Percentiles rank a stretch among this genome's conserved stretches.
phyloP scores from a whole-genome alignment of 116 monocot genomes.

The Posidonia oceanica region DNA sequence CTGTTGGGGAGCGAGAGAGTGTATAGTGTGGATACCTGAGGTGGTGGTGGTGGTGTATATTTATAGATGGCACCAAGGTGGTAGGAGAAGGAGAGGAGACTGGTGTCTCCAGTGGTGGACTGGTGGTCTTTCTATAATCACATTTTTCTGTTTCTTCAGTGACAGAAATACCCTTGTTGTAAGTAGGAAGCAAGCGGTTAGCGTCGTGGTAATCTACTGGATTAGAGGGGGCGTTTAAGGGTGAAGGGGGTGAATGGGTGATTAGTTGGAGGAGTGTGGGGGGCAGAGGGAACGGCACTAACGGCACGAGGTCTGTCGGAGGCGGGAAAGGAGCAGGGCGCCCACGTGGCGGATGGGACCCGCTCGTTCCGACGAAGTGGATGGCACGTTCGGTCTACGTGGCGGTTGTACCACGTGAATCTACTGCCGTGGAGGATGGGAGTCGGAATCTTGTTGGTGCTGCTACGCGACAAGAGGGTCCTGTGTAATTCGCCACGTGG shows the following conservation, averaged over 20 bases:
- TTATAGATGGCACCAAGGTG: not conserved
- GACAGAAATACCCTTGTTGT: not conserved
- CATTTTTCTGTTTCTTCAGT: not conserved
- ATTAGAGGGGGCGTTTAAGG: not conserved
- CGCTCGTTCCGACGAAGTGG: not conserved
- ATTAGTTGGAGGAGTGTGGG: not conserved
- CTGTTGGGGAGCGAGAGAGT: not conserved
- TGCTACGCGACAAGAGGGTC: no score
- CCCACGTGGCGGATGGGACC: not conserved
- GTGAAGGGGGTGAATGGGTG: no score
- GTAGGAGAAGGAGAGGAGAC: not conserved
- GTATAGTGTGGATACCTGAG: not conserved
- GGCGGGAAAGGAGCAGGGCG: constrained; percentile 1
- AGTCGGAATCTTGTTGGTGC: no score
- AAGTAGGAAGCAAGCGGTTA: not conserved
- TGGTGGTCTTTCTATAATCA: not conserved
- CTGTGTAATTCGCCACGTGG: no score
- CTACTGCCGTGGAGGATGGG: no score
- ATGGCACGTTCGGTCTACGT: not conserved
- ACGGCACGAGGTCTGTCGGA: not conserved
- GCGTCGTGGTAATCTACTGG: not conserved
- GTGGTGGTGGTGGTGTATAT: not conserved
- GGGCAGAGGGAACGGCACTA: not conserved
- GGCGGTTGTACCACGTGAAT: not conserved
- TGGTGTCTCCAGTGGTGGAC: not conserved